Base-by-base conservation (phyloP, 2,329 filamentous ascomycete species). In the Pyrenophora seminiperda region DNA sequence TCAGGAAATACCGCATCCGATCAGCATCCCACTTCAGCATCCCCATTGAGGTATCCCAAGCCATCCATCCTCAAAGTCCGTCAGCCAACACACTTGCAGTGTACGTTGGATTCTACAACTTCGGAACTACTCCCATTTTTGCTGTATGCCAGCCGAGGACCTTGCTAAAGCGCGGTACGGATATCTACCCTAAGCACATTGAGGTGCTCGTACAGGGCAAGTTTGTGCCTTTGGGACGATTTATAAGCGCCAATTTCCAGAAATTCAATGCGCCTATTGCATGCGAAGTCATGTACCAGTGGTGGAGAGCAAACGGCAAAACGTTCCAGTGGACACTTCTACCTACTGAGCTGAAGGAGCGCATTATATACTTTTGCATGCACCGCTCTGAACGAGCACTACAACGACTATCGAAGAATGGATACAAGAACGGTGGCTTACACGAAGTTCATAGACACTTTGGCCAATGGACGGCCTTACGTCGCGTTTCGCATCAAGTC, bases 261-360 rank as follows among this genome's bases (percentile, higher is more conserved):
- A 17, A 20, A 6, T 9, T 41, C 0, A n/a, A 45, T 1, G 29
- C 6, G 2, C 30, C 39, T 0, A 38, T 59, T 0, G n/a, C 18
- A 1, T 13, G 37, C 3, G 30, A 51, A 0, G 40, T 45, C 7
- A 38, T 64, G 33, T 54, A 40, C n/a, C 20, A 29, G 10, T 68
- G 62, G 63, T 67, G 62, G 66, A 27, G 27, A 3, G 22, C 14
- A 2, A 71, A 68, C n/a, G 56, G 59, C 3, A 56, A 56, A n/a
- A 27, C 4, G 1, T 68, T 70, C 56, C 54, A 66, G 9, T 72
- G 66, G 67, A 30, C 14, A 0, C 34, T 7, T 2, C 41, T 71
- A 1, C 59, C 68, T 0, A 66, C 54, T 0, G 67, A 72, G 18
- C 24, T 71, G 0, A 71, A 70, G 29, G 61, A 65, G 22, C 37